A percentile compares a stretch with the other conserved stretches of the same genome.
phyloP scores from a whole-genome alignment of 805 yeast genomes.

The Candida argentea region DNA sequence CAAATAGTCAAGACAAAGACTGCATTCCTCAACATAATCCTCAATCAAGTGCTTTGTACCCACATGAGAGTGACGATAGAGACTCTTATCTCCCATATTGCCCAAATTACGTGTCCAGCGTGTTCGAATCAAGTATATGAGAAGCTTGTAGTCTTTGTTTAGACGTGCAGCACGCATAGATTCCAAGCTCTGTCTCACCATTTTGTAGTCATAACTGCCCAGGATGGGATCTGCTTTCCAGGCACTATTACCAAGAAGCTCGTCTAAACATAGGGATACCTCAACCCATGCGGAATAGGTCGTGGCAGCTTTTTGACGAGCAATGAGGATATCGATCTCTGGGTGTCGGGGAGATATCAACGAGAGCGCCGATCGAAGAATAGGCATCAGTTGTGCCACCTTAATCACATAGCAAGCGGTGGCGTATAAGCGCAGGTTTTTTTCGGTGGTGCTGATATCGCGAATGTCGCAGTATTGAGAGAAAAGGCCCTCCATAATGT shows the following conservation, averaged over 20 bases:
- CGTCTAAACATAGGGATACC: constrained; percentile 55
- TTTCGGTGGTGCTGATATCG: too few species aligned
- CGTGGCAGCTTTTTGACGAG: constrained; percentile 24
- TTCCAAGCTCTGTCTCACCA: constrained; percentile 41
- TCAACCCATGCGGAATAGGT: constrained; percentile 58
- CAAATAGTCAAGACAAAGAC: constrained; percentile 31
- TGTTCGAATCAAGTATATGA: constrained; percentile 72
- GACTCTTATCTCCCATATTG: constrained; percentile 70
- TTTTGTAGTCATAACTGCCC: constrained; percentile 61
- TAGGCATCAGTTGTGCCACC: too few species aligned
- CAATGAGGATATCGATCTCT: too few species aligned
- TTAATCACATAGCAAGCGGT: too few species aligned
- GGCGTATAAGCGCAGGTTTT: too few species aligned
- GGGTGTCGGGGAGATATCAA: too few species aligned
- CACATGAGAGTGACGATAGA: constrained; percentile 68
- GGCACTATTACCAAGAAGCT: constrained; percentile 45
- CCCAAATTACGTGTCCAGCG: constrained; percentile 81
- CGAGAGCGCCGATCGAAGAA: too few species aligned
- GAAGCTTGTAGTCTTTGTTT: constrained; percentile 43
- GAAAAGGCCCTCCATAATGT: too few species aligned
- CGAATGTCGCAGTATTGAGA: too few species aligned
- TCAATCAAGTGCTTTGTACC: constrained; percentile 84
- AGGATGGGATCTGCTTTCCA: constrained; percentile 67
- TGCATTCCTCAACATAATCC: constrained; percentile 74
- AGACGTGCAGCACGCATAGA: constrained; percentile 53